Base-by-base conservation (phyloP, 805 yeast genomes). In the Hanseniaspora hatyaiensis region DNA sequence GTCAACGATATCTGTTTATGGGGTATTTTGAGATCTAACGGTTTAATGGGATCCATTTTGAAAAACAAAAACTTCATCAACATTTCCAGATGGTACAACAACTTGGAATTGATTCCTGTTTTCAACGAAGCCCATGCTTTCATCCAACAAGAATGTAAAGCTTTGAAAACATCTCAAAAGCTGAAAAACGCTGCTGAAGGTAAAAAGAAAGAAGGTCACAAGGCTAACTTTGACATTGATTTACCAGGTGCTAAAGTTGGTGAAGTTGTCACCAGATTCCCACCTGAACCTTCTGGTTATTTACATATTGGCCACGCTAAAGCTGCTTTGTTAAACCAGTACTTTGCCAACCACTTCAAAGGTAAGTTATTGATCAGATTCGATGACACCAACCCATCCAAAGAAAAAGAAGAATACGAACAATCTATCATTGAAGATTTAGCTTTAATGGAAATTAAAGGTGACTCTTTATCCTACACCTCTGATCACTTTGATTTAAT, bases 271-370 rank as follows among this genome's bases (percentile, higher is more conserved):
- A 94, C 98, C 47, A 82, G 99, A 70, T 92, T 92, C 78, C 98
- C 99, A 40, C 98, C 98, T 5, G 98, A 92, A 68, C 98, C 98
- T 34, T 89, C 94, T 66, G 98, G 98, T 56, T 92, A 79, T 62
- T 73, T 92, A 60, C 98, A 92, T 64, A 89, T 92, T 64, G 98
- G 99, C 57, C 99, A 92, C 64, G 98, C 95, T 52, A 92, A 92
- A 68, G 98, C 98, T 52, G 99, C 99, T 48, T 73, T 92, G 51
- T 75, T 92, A 63, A 92, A 92, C 71, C 92, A 92, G 68, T 89
- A 88, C 70, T 89, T 92, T 70, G 98, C 99, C 41, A 80, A 85
- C 58, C 82, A 77, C 61, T 92, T 89, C 74, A 82, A 92, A 61
- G 99, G 99, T 64, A 92, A 92, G 68, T 77, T 92, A 64, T 87